Evolutionary conservation across 352 stramenopile genomes (phyloP).

Genomic region (Phytophthora ramorum): DNA sequence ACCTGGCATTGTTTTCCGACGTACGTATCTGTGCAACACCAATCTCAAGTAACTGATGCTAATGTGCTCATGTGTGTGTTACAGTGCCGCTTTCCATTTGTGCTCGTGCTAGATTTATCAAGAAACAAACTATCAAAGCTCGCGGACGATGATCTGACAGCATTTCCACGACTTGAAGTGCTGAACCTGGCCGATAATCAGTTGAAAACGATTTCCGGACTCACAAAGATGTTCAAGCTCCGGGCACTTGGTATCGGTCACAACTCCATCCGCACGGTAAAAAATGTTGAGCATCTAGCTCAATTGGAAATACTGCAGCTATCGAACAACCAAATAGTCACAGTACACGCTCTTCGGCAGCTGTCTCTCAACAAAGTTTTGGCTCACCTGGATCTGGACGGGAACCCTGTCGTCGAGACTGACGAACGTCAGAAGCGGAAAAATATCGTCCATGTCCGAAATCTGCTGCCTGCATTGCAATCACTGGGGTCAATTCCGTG

Average conservation of each 20-base stretch:
- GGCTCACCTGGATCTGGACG: conserved; percentile 73
- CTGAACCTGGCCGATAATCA: conserved; percentile 70
- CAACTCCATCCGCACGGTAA: conserved; percentile 68
- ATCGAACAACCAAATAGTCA: conserved; percentile 56
- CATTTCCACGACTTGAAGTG: conserved; percentile 72
- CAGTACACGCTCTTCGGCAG: conserved; percentile 58
- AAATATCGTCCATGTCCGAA: conserved; percentile 80
- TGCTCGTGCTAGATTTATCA: conserved; percentile 65
- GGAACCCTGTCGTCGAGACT: conserved; percentile 70
- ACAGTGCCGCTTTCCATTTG: conserved; percentile 69
- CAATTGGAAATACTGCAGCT: conserved; percentile 68
- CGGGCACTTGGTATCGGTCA: conserved; percentile 64
- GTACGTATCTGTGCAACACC: conserved; percentile 33
- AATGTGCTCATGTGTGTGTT: neutral
- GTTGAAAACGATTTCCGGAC: conserved; percentile 59
- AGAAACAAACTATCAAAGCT: conserved; percentile 69
- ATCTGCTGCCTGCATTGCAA: conserved; percentile 70
- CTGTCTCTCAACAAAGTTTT: conserved; percentile 83
- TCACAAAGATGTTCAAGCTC: conserved; percentile 64
- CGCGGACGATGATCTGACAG: conserved; percentile 48
- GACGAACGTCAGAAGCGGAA: conserved; percentile 73
- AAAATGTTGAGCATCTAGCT: conserved; percentile 78
- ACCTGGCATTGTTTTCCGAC: conserved; percentile 62
- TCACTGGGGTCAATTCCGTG: conserved; percentile 68
- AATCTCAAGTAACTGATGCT: neutral